Conservation (phyloP, 257 asterid genomes). For the Catharanthus roseus region DNA sequence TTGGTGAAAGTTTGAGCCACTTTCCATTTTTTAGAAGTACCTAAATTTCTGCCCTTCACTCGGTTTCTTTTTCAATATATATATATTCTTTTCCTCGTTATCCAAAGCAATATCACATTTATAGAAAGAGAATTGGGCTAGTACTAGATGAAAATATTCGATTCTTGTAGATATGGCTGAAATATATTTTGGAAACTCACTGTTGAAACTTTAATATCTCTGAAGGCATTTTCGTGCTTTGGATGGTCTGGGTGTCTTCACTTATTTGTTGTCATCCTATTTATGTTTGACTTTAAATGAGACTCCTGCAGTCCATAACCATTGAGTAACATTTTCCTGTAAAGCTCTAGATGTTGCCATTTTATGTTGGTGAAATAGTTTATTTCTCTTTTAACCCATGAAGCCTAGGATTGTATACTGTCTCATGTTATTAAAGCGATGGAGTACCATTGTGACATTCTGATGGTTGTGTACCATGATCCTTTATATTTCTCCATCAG, state of each 20-base stretch:
- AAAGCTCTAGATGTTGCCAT: not conserved
- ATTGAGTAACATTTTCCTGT: not conserved
- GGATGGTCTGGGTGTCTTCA: not conserved
- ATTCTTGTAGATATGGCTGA: too few species aligned
- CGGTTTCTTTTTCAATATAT: too few species aligned
- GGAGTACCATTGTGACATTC: not conserved
- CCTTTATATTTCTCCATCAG: slow-evolving; percentile 33
- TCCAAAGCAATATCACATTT: too few species aligned
- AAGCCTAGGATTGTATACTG: not conserved
- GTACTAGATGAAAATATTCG: too few species aligned
- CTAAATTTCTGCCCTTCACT: too few species aligned
- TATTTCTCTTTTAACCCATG: not conserved
- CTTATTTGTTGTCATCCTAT: not conserved
- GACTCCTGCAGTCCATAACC: not conserved
- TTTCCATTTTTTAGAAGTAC: too few species aligned
- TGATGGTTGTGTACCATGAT: not conserved
- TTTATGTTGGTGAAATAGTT: not conserved
- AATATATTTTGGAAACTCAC: not conserved
- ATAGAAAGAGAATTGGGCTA: too few species aligned
- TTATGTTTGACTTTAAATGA: not conserved
- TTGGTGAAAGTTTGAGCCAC: too few species aligned
- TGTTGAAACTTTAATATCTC: not conserved
- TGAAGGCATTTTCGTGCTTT: not conserved
- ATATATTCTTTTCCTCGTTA: too few species aligned
- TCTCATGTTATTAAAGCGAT: not conserved